phyloP scores from a whole-genome alignment of 192 early-diverging fungal genomes.

The Phlyctochytrium arcticum region DNA sequence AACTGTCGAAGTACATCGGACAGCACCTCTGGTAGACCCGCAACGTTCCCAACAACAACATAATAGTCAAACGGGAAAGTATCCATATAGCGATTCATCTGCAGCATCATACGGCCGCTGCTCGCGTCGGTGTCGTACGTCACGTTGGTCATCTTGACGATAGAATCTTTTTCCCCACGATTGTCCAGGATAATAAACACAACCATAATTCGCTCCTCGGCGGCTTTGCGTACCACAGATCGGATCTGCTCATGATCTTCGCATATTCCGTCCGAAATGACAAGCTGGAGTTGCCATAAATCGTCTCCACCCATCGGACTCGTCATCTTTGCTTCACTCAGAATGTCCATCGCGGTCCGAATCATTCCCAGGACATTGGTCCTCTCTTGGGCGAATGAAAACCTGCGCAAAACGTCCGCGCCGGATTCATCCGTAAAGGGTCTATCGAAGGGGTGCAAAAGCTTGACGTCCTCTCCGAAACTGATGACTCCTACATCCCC shows the following conservation, averaged over 20 bases:
- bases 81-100: conserved; percentile 83
- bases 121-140: conserved; percentile 53
- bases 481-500: conserved; percentile 86
- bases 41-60: conserved; percentile 84
- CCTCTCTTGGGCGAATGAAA: conserved; percentile 83
- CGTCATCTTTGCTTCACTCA: conserved; percentile 64
- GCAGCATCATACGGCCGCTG: conserved; percentile 58
- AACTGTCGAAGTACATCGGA: conserved; percentile 95
- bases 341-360: conserved; percentile 74
- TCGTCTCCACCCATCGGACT: conserved; percentile 50
- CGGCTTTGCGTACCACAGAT: conserved; percentile 77
- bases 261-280: conserved; percentile 96
- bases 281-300: conserved; percentile 93
- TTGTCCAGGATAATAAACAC: conserved; percentile 95
- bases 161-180: conserved; percentile 73
- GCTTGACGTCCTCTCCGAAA: conserved; percentile 82
- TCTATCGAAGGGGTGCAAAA: conserved; percentile 93
- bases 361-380: conserved; percentile 87
- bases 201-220: conserved; percentile 85
- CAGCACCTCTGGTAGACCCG: conserved; percentile 80
- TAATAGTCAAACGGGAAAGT: conserved; percentile 99
- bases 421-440: conserved; percentile 88
- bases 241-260: conserved; percentile 86
- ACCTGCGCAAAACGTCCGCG: conserved; percentile 80
- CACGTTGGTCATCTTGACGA: conserved; percentile 87